phyloP scores from a whole-genome alignment of 768 basidiomycete genomes.

The Russula lepida region DNA sequence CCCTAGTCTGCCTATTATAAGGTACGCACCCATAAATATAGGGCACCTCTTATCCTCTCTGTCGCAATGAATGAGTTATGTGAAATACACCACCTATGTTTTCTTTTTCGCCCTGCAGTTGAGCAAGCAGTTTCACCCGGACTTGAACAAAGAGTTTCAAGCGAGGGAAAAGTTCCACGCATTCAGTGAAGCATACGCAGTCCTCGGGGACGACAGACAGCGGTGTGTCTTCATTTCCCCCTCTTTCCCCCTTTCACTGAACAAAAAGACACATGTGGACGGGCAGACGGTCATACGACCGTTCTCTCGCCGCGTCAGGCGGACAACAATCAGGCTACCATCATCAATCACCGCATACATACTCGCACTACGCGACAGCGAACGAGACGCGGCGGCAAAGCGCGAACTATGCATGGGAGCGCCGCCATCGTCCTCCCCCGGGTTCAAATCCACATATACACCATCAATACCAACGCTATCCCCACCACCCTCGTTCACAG shows the following conservation, averaged over 20 bases:
- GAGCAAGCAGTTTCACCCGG: conserved; percentile 43
- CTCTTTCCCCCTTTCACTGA: background rate
- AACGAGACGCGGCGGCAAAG: conserved; percentile 29
- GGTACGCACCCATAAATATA: conserved; percentile 21
- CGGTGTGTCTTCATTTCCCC: conserved; percentile 27
- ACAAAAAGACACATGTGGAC: background rate
- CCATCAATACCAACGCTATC: background rate
- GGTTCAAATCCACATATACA: conserved; percentile 3
- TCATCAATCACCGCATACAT: conserved; percentile 10
- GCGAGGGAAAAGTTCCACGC: conserved; percentile 37
- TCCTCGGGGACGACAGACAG: conserved; percentile 39
- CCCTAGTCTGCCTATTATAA: conserved; percentile 32
- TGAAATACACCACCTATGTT: too few species aligned
- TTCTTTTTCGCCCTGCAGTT: conserved; percentile 27
- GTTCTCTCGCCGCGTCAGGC: conserved; percentile 18
- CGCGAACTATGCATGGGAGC: conserved; percentile 34
- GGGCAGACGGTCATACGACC: conserved; percentile 30
- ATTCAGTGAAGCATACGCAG: conserved; percentile 40
- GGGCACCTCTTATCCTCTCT: background rate
- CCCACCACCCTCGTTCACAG: background rate
- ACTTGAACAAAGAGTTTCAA: conserved; percentile 32
- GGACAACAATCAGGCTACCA: background rate
- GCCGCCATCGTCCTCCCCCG: conserved; percentile 20
- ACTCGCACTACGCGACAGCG: conserved; percentile 19
- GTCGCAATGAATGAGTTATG: too few species aligned